Evolutionary conservation across 352 stramenopile species (phyloP).

Genomic region (Thraustotheca clavata): DNA sequence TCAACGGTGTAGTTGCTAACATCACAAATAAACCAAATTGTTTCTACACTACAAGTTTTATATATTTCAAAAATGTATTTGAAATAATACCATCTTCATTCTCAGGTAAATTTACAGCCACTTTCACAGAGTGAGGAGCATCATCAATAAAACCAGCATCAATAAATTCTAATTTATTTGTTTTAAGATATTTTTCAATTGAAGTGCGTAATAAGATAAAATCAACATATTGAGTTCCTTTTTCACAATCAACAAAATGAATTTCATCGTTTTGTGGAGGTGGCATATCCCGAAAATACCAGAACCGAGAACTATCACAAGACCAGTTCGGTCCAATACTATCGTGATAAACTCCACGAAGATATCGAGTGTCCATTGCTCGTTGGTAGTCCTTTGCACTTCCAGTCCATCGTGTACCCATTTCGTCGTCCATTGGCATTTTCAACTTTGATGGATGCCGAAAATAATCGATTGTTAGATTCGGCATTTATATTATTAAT

Average conservation of each 20-base stretch:
- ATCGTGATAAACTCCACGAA: conserved; percentile 2
- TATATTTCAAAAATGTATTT: too few relatives aligned
- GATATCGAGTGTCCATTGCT: too few relatives aligned
- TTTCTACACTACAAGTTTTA: background rate
- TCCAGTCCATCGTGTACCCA: too few relatives aligned
- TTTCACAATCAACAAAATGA: background rate
- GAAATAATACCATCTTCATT: too few relatives aligned
- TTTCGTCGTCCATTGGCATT: too few relatives aligned
- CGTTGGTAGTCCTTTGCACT: too few relatives aligned
- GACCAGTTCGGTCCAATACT: background rate
- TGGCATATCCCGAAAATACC: background rate
- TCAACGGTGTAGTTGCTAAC: background rate
- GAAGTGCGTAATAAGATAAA: background rate
- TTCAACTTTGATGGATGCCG: too few relatives aligned
- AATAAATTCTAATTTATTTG: background rate
- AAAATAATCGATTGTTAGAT: too few relatives aligned
- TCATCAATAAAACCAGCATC: background rate
- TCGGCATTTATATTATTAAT: too few relatives aligned
- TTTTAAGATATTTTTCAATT: background rate
- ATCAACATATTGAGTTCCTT: background rate
- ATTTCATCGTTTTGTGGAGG: background rate
- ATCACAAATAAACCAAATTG: background rate
- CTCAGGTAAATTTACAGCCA: background rate
- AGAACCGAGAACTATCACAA: background rate
- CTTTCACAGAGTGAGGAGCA: background rate